A percentile compares a stretch with the other conserved stretches of the same genome.
Evolutionary conservation across 768 basidiomycete species (phyloP).

Genomic region (Hemileccinum impolitum): DNA sequence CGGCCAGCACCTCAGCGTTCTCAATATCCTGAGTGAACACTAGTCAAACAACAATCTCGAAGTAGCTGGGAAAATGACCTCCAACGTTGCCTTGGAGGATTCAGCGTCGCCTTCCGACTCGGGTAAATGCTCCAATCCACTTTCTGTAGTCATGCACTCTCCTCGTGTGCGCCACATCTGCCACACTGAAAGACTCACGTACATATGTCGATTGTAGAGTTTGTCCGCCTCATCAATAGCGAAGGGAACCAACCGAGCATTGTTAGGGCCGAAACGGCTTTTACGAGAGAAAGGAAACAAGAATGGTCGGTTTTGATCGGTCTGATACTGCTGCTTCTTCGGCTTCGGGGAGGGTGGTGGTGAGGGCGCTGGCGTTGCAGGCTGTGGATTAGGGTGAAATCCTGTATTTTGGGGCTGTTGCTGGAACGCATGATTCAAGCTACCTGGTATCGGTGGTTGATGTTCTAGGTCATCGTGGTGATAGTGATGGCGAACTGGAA

Average conservation of each 20-base stretch:
- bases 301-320: constrained; percentile 91
- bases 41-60: constrained; percentile 1
- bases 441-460: constrained; percentile 39
- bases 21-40: constrained; percentile 48
- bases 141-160: constrained; percentile 92
- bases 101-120: constrained; percentile 59
- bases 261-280: constrained; percentile 45
- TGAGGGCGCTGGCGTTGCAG: constrained; percentile 87
- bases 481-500: constrained; percentile 92
- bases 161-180: constrained; percentile 97
- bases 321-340: constrained; percentile 98
- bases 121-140: constrained; percentile 80
- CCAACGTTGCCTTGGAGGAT: constrained; percentile 44
- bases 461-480: constrained; percentile 76
- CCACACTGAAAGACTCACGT: constrained; percentile 80
- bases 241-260: constrained; percentile 79
- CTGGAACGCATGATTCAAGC: constrained; percentile 34
- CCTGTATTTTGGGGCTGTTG: constrained; percentile 29
- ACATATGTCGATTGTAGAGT: constrained; percentile 86
- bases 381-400: constrained; percentile 50
- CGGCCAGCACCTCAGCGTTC: constrained; percentile 61
- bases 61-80: constrained; percentile 29
- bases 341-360: constrained; percentile 84
- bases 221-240: constrained; percentile 95
- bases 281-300: constrained; percentile 90